Evolutionary conservation across 2,329 filamentous ascomycete species (phyloP), one percentile per base, ranked within the genome.

Genomic region (Aspergillus uvarum): DNA sequence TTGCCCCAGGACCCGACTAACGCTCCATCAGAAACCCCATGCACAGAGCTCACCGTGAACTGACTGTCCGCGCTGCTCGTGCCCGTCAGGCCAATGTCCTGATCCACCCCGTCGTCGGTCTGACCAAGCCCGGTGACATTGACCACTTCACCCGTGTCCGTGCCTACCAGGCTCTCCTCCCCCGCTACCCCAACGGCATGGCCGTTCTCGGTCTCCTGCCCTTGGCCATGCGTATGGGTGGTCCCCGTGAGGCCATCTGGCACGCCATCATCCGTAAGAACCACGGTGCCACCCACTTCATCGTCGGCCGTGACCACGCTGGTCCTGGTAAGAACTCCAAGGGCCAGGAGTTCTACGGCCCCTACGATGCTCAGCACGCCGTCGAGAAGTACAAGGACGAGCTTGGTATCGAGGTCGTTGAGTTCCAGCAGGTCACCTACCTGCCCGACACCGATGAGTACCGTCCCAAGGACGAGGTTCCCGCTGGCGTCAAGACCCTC

Each of bases 241-340:
- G 95, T 71, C 95, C 95, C 65, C 91, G 95, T 68, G 95, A 99
- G 83, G 95, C 95, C 69, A 92, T 99, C 81, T 99, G 95, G 95
- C 95, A 99, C 84, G 95, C 95, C 74, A 96, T 99, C 73, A 99
- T 99, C 84, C 92, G 95, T 76, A 99, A 98, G 89, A 99, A 99
- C 81, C 93, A 97, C 82, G 95, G 95, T 72, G 92, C 94, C 51
- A 98, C 95, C 16, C 95, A 99, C 85, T 99, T 99, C 84, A 99
- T 99, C 72, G 93, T 99, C 67, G 95, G 95, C 63, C 92, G 95
- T 82, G 95, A 99, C 81, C 95, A 99, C 81, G 95, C 95, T 67
- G 95, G 95, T 53, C 95, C 95, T 49, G 95, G 95, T 74, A 97
- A 96, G 87, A 98, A 98, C 87, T 96, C 91, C 84, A 88, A 94